Percentiles rank a stretch among this genome's conserved stretches.
phyloP scores from a whole-genome alignment of 2,329 filamentous ascomycete species.

The Chaetothyriales sp. region DNA sequence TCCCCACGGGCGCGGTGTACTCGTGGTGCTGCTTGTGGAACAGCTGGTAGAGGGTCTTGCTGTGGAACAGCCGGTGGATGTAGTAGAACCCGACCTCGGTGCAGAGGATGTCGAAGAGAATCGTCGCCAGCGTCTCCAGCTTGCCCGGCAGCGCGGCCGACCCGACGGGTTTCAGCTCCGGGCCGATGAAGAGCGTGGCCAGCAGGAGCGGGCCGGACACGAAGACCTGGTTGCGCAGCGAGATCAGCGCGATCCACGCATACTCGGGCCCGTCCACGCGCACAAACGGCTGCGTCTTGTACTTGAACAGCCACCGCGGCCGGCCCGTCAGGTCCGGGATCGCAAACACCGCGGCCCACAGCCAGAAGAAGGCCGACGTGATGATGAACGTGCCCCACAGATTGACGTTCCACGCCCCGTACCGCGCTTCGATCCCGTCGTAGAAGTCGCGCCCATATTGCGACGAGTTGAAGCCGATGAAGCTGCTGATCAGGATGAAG shows the following conservation, averaged over 20 bases:
- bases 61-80: slow-evolving; percentile 9
- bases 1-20: slow-evolving; percentile 6
- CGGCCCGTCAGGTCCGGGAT: background rate
- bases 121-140: background rate
- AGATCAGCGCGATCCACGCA: slow-evolving; percentile 1
- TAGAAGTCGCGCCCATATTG: background rate
- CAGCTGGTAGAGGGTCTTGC: slow-evolving; percentile 4
- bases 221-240: slow-evolving; percentile 6
- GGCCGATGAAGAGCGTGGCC: background rate
- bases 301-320: background rate
- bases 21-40: slow-evolving; percentile 12
- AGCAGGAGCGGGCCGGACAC: slow-evolving; percentile 1
- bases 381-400: background rate
- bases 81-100: slow-evolving; percentile 13
- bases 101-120: slow-evolving; percentile 5
- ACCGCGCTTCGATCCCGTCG: background rate
- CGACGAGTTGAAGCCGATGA: background rate
- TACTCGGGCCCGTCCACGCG: background rate
- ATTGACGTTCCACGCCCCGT: background rate
- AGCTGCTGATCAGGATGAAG: background rate
- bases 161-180: background rate
- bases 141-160: background rate
- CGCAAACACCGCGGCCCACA: background rate
- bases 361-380: background rate
- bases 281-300: background rate